Base-by-base conservation (phyloP, 1,284 basidiomycete species). In the Peniophora sp. region DNA sequence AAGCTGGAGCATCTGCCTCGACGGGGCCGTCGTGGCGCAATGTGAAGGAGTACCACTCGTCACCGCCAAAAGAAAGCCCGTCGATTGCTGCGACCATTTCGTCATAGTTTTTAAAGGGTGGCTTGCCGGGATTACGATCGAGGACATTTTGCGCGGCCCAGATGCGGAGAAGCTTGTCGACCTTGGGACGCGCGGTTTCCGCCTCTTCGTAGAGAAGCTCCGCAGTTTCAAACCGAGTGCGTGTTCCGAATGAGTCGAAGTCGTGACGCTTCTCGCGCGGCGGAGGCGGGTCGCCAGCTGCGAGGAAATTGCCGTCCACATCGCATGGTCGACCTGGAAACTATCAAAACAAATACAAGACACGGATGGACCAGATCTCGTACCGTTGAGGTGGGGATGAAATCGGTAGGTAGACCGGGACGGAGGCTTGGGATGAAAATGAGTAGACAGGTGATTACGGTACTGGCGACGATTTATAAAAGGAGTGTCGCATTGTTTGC, bases 41-140 rank as follows among this genome's bases (percentile, higher is more conserved):
- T 2, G 49, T 19, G 41, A 57, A 49, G 19, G 38, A 50, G 17
- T 52, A 23, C 58, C 58, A 59, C 3, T 27, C 27, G 16, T 48
- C 36, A 38, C 56, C 56, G 1, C 55, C 59, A 17, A 27, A 23
- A 2, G 5, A 3, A 10, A 49, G 52, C 0, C 34, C 2, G 17
- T 58, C 55, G 17, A 58, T 56, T 0, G 53, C 52, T n/a, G 59
- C 63, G 1, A 45, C 51, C 2, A 67, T 16, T 55, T 54, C 2
- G 53, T 53, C 2, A 22, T 22, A 41, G 41, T 48, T 9, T 3
- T n/a, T 43, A 24, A 16, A 49, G 39, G 24, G 48, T 1, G 32
- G 32, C 3, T 2, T 23, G 34, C 22, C 17, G 60, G 62, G 61
- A 61, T 32, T 50, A 16, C 11, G n/a, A n/a, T n/a, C 56, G 48